A percentile compares a stretch with the other conserved stretches of the same genome.
phyloP scores from a whole-genome alignment of 164 flowering plant genomes.

The Tinospora cordifolia region DNA sequence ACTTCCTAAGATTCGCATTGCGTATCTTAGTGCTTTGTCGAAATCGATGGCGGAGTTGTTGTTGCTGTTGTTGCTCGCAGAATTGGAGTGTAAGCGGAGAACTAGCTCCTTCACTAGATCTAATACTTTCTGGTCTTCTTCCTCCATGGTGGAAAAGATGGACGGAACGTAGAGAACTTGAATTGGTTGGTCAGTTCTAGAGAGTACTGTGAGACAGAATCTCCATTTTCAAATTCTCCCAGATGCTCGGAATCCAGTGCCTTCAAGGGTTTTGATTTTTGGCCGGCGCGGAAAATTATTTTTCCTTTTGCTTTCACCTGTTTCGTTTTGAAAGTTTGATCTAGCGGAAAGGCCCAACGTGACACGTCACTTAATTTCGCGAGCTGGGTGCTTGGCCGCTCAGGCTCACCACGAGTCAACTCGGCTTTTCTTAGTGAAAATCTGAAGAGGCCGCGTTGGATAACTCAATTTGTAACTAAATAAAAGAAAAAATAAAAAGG shows the following conservation, averaged over 20 bases:
- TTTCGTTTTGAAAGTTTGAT: not conserved
- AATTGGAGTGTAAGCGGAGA: conserved; percentile 39
- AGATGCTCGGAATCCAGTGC: not conserved
- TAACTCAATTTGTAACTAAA: no score
- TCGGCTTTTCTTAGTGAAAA: not conserved
- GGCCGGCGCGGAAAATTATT: conserved; percentile 25
- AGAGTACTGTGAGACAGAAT: not conserved
- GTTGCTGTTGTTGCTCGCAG: not conserved
- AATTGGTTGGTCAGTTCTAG: not conserved
- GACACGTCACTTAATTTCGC: not conserved
- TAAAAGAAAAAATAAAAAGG: no score
- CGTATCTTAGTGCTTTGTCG: conserved; percentile 55
- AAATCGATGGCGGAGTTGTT: conserved; percentile 13
- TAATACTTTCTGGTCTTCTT: conserved; percentile 44
- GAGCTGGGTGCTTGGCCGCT: not conserved
- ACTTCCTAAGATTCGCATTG: conserved; percentile 67
- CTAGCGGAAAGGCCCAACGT: not conserved
- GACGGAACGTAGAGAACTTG: not conserved
- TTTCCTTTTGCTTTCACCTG: not conserved
- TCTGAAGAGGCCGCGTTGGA: no score
- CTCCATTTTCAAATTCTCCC: not conserved
- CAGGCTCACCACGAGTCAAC: not conserved
- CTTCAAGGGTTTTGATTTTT: conserved; percentile 13
- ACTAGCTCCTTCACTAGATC: conserved; percentile 88
- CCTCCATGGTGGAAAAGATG: conserved; percentile 32